Evolutionary conservation across 2,329 filamentous ascomycete species (phyloP).

Genomic region (Cryphonectria radicalis): DNA sequence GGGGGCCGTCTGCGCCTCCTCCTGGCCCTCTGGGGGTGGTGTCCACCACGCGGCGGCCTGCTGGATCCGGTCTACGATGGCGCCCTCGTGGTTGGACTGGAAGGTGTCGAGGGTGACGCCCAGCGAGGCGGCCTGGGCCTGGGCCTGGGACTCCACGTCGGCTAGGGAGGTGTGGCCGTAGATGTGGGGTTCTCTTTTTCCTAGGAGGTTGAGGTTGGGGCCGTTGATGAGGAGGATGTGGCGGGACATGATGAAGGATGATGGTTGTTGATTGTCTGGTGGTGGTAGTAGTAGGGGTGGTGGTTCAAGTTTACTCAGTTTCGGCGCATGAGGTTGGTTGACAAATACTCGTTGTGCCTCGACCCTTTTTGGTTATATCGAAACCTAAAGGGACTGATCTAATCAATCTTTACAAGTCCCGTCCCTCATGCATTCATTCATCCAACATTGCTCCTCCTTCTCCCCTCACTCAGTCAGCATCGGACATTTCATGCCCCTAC

Average conservation of each 20-base stretch:
- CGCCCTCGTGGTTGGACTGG: constrained; percentile 80
- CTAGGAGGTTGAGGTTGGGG: constrained; percentile 82
- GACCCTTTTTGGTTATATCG: not conserved
- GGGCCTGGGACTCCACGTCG: constrained; percentile 59
- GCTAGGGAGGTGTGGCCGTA: constrained; percentile 72
- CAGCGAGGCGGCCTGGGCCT: constrained; percentile 53
- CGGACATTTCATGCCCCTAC: not conserved
- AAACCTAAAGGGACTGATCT: not conserved
- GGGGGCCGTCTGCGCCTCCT: constrained; percentile 30
- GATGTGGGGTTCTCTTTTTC: constrained; percentile 72
- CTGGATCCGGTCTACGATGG: constrained; percentile 75
- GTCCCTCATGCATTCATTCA: not conserved
- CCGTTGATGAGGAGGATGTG: constrained; percentile 76
- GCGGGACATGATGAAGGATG: constrained; percentile 39
- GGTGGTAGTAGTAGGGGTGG: not conserved
- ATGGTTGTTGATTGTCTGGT: not conserved
- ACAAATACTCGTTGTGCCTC: not conserved
- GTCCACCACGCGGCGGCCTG: constrained; percentile 52
- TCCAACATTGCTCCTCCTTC: not conserved
- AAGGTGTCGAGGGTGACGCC: constrained; percentile 59
- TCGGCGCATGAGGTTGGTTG: not conserved
- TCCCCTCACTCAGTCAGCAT: not conserved
- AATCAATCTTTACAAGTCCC: not conserved
- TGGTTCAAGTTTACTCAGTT: not conserved
- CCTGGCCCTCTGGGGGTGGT: constrained; percentile 15